Conservation (phyloP, 371 early-diverging fungal genomes). For the Zopfochytrium polystomum region DNA sequence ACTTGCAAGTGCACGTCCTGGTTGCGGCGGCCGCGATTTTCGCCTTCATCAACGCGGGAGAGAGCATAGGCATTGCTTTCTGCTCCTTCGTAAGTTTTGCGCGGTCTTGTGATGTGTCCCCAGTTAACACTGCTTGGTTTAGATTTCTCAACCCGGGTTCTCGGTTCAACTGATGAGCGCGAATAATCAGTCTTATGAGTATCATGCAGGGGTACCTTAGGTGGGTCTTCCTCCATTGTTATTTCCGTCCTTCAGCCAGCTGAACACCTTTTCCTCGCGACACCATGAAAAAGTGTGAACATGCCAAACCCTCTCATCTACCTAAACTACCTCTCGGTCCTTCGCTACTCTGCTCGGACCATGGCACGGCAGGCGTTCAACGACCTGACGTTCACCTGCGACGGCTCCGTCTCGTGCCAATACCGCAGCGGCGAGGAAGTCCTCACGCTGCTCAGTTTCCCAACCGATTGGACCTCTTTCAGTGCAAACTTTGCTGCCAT, state of each 20-base stretch:
- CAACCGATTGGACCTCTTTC: conserved; percentile 5
- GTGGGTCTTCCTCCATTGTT: conserved; percentile 1
- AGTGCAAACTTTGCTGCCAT: conserved; percentile 25
- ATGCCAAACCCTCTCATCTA: conserved; percentile 33
- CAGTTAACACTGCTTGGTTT: no score
- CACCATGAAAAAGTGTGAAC: conserved; percentile 12
- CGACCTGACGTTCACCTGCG: conserved; percentile 17
- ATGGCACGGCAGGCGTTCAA: conserved; percentile 30
- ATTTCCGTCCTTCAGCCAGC: not conserved
- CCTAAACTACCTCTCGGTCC: conserved; percentile 36
- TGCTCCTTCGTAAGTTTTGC: conserved; percentile 30
- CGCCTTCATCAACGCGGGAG: conserved; percentile 31
- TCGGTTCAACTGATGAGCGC: conserved; percentile 37
- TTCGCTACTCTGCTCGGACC: conserved; percentile 35
- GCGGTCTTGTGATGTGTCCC: no score
- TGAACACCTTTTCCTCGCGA: not conserved
- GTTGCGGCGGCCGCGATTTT: conserved; percentile 19
- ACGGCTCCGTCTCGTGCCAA: conserved; percentile 19
- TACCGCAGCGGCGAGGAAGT: conserved; percentile 37
- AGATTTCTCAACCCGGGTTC: conserved; percentile 27
- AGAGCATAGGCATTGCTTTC: conserved; percentile 45
- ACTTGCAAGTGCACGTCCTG: conserved; percentile 27
- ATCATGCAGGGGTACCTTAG: conserved; percentile 36
- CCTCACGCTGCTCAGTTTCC: conserved; percentile 29
- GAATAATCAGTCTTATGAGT: conserved; percentile 25